Evolutionary conservation across 371 early-diverging fungal species (phyloP), one percentile per base, ranked within the genome.

Genomic region (Nematocida sp.): DNA sequence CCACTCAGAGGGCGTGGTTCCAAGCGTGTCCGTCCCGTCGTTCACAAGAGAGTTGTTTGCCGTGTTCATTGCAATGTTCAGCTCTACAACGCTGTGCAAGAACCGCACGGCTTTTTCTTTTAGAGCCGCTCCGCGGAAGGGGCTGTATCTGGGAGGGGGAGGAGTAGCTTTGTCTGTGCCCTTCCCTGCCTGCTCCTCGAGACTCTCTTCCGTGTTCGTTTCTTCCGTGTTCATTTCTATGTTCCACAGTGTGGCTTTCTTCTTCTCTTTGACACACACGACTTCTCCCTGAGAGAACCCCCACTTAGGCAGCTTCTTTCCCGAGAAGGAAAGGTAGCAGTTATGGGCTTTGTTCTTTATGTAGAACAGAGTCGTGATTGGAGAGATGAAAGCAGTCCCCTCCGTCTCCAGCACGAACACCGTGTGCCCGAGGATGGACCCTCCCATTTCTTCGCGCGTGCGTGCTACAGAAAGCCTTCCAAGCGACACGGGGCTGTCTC

Each of bases 231-330:
- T 93, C 77, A 86, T 85, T 83, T 96, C 99, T 56, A 98, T 83
- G 83, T 95, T 96, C 99, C 99, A 98, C 80, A 92, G 85, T 43
- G 90, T 85, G 15, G 87, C 84, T 13, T 85, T 79, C 54, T 87
- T 64, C n/a, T 86, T 78, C 32, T 85, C 84, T 63, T 88, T 85
- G 64, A 89, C 88, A 82, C 95, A 96, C 2, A 85, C 83, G 0
- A 96, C 91, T 80, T 96, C 97, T 1, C 88, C 85, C 83, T 99
- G 99, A 66, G 88, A 88, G 86, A 91, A 94, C 13, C 96, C 99
- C 99, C 99, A 99, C 67, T 90, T 87, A 1, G 99, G 99, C 41
- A 94, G 86, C 29, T 86, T 87, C 21, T 86, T 87, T 37, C 87
- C 87, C n/a, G 87, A 83, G 46, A 88, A 86, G 8, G 90, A 87